Conservation (phyloP, 2,329 filamentous ascomycete genomes). For the Eutypella sp. region DNA sequence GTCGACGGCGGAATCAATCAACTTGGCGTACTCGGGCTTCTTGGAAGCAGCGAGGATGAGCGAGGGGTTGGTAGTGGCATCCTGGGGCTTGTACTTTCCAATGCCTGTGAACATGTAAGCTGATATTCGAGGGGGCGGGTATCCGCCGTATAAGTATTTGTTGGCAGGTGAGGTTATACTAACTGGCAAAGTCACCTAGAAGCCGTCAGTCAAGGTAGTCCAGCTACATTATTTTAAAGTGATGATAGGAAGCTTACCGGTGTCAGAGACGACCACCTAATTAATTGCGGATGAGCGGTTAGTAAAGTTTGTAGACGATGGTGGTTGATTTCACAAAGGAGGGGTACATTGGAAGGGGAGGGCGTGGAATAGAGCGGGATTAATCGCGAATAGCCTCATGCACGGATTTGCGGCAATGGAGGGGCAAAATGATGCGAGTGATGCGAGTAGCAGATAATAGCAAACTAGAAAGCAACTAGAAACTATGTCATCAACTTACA, state of each 20-base stretch:
- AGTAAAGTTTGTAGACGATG: too few species aligned
- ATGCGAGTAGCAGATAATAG: too few species aligned
- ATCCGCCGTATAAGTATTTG: neutral
- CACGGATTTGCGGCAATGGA: constrained; percentile 15
- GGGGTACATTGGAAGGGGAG: too few species aligned
- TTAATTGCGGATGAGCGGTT: constrained; percentile 38
- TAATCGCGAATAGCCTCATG: neutral
- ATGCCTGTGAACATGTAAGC: constrained; percentile 59
- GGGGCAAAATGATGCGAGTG: too few species aligned
- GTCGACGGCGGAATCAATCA: constrained; percentile 80
- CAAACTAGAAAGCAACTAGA: too few species aligned
- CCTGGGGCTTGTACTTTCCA: constrained; percentile 99
- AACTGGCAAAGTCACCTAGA: constrained; percentile 71
- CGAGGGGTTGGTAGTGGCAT: constrained; percentile 99
- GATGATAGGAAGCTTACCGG: constrained; percentile 58
- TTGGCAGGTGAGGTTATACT: constrained; percentile 34
- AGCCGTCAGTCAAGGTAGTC: constrained; percentile 26
- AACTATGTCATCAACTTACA: constrained; percentile 63
- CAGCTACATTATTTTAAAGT: constrained; percentile 3
- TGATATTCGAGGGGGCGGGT: constrained; percentile 4
- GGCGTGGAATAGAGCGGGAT: too few species aligned
- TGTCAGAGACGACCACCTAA: constrained; percentile 93
- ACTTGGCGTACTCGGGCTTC: constrained; percentile 90
- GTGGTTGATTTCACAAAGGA: too few species aligned
- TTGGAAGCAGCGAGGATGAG: constrained; percentile 97